Evolutionary conservation across 495 filamentous ascomycete genomes (phyloP).

Genomic region (Penicillium samsonianum): DNA sequence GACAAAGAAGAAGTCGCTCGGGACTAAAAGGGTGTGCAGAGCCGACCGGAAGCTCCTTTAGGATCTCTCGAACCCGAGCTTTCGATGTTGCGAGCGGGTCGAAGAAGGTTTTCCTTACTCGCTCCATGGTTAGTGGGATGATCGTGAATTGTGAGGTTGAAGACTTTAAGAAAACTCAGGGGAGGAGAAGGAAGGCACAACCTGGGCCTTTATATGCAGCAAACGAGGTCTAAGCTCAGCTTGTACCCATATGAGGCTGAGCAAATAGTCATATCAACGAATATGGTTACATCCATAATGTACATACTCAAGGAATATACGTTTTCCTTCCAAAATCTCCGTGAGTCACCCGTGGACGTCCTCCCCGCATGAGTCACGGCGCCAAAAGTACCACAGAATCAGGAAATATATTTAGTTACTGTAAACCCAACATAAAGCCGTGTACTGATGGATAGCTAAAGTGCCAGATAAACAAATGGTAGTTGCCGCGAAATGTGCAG

Average conservation of each 20-base stretch:
- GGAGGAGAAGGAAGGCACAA: background rate
- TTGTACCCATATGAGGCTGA: background rate
- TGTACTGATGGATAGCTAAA: too few relatives aligned
- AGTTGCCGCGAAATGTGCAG: too few relatives aligned
- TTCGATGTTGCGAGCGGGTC: constrained; percentile 29
- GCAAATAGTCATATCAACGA: background rate
- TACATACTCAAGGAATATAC: background rate
- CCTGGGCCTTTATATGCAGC: background rate
- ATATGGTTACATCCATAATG: background rate
- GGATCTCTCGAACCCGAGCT: constrained; percentile 21
- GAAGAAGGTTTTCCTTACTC: constrained; percentile 26
- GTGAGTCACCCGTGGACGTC: background rate
- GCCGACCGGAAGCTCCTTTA: constrained; percentile 24
- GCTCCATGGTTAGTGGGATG: constrained; percentile 16
- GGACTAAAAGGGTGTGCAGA: constrained; percentile 34
- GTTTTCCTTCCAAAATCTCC: background rate
- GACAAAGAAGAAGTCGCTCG: constrained; percentile 28
- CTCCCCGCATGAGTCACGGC: too few relatives aligned
- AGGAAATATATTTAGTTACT: too few relatives aligned
- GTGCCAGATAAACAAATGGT: too few relatives aligned
- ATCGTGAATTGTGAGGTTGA: background rate
- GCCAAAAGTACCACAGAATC: too few relatives aligned
- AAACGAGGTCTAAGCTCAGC: background rate
- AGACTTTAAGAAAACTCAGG: background rate
- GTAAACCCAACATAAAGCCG: too few relatives aligned